These are phyloP conservation scores for Peronospora destructor DNA, from an alignment of 352 stramenopile species.

Conservation along the genomic window DNA sequence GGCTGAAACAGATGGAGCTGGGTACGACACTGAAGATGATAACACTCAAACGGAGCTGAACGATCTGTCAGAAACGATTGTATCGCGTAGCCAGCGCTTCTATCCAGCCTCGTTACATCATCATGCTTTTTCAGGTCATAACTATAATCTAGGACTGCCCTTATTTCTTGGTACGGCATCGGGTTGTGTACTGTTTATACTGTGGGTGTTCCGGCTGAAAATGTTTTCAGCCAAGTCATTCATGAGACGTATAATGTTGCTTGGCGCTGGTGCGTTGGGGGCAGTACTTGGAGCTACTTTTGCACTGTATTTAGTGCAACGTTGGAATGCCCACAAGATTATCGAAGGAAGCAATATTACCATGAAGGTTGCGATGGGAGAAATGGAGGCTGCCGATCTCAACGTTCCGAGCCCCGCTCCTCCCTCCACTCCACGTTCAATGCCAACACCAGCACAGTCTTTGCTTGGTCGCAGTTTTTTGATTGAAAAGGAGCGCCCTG, in stretches of 20 bases:
- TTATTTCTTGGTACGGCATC: conserved; percentile 32
- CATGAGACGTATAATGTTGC: conserved; percentile 31
- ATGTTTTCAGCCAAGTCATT: conserved; percentile 30
- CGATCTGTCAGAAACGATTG: conserved; percentile 21
- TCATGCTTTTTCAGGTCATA: conserved; percentile 30
- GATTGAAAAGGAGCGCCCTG: conserved; percentile 35
- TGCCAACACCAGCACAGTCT: conserved; percentile 24
- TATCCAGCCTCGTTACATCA: conserved; percentile 26
- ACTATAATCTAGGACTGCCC: conserved; percentile 24
- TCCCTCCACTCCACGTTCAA: conserved; percentile 33
- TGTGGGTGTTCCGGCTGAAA: conserved; percentile 26
- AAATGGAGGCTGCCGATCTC: conserved; percentile 32
- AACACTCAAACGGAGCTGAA: conserved; percentile 31
- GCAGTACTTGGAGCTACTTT: conserved; percentile 25
- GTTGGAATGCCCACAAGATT: conserved; percentile 9
- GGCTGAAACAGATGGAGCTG: conserved; percentile 7
- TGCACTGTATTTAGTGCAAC: conserved; percentile 15
- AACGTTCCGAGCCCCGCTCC: conserved; percentile 30
- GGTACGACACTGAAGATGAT: conserved; percentile 23
- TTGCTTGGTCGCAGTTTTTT: conserved; percentile 30
- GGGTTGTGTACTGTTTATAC: conserved; percentile 29
- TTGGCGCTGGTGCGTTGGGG: conserved; percentile 23
- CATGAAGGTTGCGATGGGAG: conserved; percentile 30
- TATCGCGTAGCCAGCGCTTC: conserved; percentile 35
- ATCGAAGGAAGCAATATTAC: conserved; percentile 8